Percentiles rank a stretch among this genome's conserved stretches.
These are phyloP conservation scores for Cordyceps militaris DNA, from an alignment of 2,329 filamentous ascomycete genomes.

Conservation along the genomic window DNA sequence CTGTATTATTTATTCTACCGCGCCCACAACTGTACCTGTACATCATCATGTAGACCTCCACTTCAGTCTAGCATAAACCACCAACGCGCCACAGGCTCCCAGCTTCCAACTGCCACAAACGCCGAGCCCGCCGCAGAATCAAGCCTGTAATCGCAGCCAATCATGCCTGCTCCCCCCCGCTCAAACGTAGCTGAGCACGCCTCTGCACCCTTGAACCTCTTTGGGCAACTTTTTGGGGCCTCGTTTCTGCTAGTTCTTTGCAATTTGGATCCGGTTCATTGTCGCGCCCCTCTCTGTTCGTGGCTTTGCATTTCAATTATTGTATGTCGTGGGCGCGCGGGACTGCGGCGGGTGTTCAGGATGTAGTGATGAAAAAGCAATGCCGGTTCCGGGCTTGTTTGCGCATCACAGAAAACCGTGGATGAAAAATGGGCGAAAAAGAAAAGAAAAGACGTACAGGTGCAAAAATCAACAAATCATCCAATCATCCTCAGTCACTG, in stretches of 20 bases:
- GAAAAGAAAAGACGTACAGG: not conserved
- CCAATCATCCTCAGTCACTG: not conserved
- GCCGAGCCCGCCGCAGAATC: no score
- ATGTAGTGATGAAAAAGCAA: not conserved
- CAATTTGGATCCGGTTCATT: not conserved
- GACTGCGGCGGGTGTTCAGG: not conserved
- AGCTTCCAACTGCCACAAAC: no score
- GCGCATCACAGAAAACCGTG: not conserved
- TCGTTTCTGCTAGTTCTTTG: not conserved
- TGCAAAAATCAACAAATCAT: not conserved
- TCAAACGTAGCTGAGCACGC: not conserved
- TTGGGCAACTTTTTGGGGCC: constrained; percentile 5
- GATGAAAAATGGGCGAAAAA: not conserved
- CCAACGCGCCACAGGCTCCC: no score
- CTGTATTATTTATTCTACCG: no score
- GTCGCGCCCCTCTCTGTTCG: not conserved
- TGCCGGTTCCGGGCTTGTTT: not conserved
- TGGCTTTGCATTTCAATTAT: not conserved
- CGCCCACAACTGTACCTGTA: not conserved
- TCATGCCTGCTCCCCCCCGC: no score
- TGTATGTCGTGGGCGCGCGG: not conserved
- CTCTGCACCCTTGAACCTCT: not conserved
- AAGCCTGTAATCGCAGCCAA: no score
- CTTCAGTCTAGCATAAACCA: no score
- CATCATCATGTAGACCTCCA: no score